phyloP scores from a whole-genome alignment of 225 moss, liverwort and hornwort species.

The Physcomitrium patens region DNA sequence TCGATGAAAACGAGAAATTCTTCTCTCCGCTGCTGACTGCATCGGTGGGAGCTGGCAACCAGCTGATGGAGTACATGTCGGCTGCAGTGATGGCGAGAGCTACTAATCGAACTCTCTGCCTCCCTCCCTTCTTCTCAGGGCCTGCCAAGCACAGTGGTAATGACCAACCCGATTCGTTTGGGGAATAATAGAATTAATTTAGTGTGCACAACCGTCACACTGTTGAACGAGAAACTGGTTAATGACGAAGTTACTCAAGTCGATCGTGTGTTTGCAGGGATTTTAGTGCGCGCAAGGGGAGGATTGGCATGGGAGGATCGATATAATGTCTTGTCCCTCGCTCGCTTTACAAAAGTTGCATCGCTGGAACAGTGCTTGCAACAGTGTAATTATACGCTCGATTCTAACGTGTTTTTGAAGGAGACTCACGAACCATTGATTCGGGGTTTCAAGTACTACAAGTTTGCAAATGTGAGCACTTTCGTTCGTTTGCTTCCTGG shows the following conservation, averaged over 20 bases:
- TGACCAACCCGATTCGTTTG: neutral
- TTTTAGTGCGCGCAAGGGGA: slow-evolving; percentile 16
- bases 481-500: neutral
- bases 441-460: slow-evolving; percentile 32
- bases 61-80: no score
- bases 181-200: neutral
- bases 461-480: slow-evolving; percentile 27
- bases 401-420: slow-evolving; percentile 47
- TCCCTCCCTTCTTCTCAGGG: slow-evolving; percentile 1
- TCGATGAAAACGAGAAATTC: no score
- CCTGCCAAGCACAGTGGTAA: slow-evolving; percentile 31
- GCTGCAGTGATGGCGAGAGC: no score
- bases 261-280: slow-evolving; percentile 26
- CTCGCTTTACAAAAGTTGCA: slow-evolving; percentile 54
- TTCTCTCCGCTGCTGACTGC: no score
- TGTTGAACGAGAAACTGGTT: no score
- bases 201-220: no score
- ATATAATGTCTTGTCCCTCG: slow-evolving; percentile 48
- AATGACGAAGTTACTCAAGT: neutral
- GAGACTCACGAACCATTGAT: slow-evolving; percentile 18
- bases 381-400: slow-evolving; percentile 52
- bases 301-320: slow-evolving; percentile 63
- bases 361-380: slow-evolving; percentile 47
- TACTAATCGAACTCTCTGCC: no score
- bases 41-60: no score